These are phyloP conservation scores for Astraeus odoratus DNA, from an alignment of 768 basidiomycete genomes.

Conservation along the genomic window DNA sequence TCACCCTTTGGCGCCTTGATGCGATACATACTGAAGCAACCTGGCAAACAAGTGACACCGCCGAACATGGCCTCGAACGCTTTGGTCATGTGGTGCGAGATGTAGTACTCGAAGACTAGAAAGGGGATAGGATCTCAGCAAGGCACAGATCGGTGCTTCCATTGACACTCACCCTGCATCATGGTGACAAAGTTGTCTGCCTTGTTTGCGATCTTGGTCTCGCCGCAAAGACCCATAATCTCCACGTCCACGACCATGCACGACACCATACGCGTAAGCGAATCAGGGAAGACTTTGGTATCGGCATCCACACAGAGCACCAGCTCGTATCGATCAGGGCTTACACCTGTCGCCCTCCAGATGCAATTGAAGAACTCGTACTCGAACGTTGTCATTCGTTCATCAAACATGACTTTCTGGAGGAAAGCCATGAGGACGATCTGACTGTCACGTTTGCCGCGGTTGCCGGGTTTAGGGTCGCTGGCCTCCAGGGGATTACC, in stretches of 20 bases:
- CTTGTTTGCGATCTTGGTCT: conserved; percentile 99
- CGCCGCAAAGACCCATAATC: conserved; percentile 98
- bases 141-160: neutral
- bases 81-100: conserved; percentile 98
- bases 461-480: conserved; percentile 93
- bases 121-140: conserved; percentile 6
- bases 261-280: conserved; percentile 89
- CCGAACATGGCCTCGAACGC: conserved; percentile 99
- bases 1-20: conserved; percentile 99
- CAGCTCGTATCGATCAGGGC: conserved; percentile 92
- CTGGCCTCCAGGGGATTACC: conserved; percentile 88
- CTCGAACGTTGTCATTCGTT: conserved; percentile 99
- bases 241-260: conserved; percentile 97
- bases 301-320: conserved; percentile 96
- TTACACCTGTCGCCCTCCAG: conserved; percentile 92
- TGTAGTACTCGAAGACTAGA: conserved; percentile 98
- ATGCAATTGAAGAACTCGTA: conserved; percentile 99
- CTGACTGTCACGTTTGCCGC: conserved; percentile 98
- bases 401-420: conserved; percentile 99
- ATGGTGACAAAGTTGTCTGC: conserved; percentile 98
- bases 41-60: conserved; percentile 97
- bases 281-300: conserved; percentile 99
- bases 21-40: conserved; percentile 99
- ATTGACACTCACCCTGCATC: conserved; percentile 82
- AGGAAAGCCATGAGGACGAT: conserved; percentile 97